Base-by-base conservation (phyloP, 257 asterid genomes). In the Solanum lycopersicoides region DNA sequence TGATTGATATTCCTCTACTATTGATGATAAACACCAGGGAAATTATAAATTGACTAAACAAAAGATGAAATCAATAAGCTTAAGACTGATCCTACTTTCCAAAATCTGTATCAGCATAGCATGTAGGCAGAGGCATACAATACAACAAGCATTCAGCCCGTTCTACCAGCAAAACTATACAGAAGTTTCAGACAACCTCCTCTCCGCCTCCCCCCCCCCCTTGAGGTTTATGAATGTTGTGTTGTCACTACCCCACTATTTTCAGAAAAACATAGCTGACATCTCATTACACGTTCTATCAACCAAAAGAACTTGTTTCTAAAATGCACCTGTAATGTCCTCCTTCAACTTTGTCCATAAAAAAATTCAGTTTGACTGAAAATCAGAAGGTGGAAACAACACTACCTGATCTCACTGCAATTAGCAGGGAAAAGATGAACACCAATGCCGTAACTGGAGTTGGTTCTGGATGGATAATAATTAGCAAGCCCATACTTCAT, bases 381-480 rank as follows among this genome's bases (percentile, higher is more conserved):
- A 80, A 80, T 6, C 45, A 88, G 63, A 65, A 59, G 45, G 86
- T 34, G 85, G 87, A 80, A 39, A 86, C 60, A 84, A 87, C 80
- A 63, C 91, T 86, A 96, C 99, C 98, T 96, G 93, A 93, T 90
- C 65, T 88, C 93, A 68, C 94, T 90, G 89, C 93, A 94, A 89
- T 92, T 92, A 25, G 93, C 95, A 73, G 99, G 98, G 88, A 94
- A 86, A 47, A 96, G 97, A 92, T 93, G 89, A 90, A 92, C 89
- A 69, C 98, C 98, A 86, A 83, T 32, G 86, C 96, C 97, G 83
- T 92, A 90, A 37, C 82, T 34, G 72, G 92, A 89, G 88, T 89
- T 89, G 83, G 79, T 23, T 42, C 88, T 93, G 53, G 90, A 86
- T 44, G 88, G 88, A 88, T 87, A 92, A 86, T 89, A 89, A 90